Evolutionary conservation across 1,139 yeast genomes (phyloP).

Genomic region (Hyphopichia fennica): DNA sequence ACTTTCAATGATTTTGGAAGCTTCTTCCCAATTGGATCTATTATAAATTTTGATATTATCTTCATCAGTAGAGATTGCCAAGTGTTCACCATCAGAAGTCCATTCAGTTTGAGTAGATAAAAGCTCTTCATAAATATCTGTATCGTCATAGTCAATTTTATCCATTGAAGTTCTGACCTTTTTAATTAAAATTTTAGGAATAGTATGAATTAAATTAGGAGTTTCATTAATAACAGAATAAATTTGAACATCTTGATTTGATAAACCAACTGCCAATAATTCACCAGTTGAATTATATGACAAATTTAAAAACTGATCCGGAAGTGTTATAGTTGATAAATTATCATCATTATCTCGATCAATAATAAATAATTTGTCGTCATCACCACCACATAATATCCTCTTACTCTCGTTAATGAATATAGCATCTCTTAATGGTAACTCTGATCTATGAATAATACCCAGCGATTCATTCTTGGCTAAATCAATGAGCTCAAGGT

Average conservation of each 20-base stretch:
- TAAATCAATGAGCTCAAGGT: conserved; percentile 31
- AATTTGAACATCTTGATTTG: conserved; percentile 67
- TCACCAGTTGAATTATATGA: conserved; percentile 65
- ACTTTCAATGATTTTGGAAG: neutral
- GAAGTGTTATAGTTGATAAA: conserved; percentile 30
- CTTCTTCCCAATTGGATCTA: conserved; percentile 31
- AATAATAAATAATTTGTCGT: conserved; percentile 57
- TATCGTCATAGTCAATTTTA: conserved; percentile 34
- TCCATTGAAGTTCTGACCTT: conserved; percentile 39
- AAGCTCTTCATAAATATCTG: conserved; percentile 39
- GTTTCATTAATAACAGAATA: conserved; percentile 55
- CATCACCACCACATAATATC: conserved; percentile 77
- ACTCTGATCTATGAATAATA: conserved; percentile 43
- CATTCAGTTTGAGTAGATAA: conserved; percentile 33
- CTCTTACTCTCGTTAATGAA: conserved; percentile 73
- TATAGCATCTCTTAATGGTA: conserved; percentile 65
- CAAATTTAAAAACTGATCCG: conserved; percentile 59
- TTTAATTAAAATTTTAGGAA: conserved; percentile 39
- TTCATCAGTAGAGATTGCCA: conserved; percentile 43
- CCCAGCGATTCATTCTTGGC: conserved; percentile 19
- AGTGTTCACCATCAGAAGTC: conserved; percentile 52
- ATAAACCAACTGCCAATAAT: conserved; percentile 58
- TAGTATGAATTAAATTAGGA: conserved; percentile 37
- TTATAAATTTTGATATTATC: conserved; percentile 36
- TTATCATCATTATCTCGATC: conserved; percentile 43